Percentiles rank a stretch among this genome's conserved stretches.
phyloP scores from a whole-genome alignment of 345 rosid genomes.

The Eucalyptus globulus region DNA sequence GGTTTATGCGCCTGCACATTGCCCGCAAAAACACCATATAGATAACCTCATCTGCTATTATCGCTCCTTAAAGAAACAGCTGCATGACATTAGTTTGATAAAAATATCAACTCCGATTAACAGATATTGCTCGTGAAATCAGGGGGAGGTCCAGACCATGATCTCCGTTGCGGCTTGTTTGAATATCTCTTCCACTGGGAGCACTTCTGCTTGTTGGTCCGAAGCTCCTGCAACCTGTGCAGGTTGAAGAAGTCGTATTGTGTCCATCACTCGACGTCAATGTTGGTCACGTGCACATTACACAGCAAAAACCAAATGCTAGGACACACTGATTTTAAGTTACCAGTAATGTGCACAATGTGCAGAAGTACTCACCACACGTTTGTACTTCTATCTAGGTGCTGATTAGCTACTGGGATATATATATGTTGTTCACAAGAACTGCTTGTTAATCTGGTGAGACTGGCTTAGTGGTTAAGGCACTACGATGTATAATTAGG shows the following conservation, averaged over 20 bases:
- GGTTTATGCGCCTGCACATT: background rate
- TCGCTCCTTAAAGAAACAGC: background rate
- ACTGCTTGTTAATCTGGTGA: background rate
- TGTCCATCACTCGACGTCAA: background rate
- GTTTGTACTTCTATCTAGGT: background rate
- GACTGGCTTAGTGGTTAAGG: background rate
- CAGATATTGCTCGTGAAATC: background rate
- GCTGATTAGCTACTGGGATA: background rate
- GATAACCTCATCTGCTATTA: background rate
- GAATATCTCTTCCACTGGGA: constrained; percentile 28
- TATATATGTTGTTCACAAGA: background rate
- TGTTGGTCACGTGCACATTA: background rate
- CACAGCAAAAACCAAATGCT: background rate
- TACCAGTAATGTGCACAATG: background rate
- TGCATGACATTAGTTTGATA: background rate
- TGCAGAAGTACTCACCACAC: background rate
- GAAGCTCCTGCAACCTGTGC: constrained; percentile 17
- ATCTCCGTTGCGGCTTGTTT: constrained; percentile 58
- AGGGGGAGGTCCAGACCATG: constrained; percentile 21
- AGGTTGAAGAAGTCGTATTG: background rate
- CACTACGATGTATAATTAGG: background rate
- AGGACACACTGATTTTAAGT: background rate
- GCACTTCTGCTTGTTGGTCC: constrained; percentile 21
- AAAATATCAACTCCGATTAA: background rate
- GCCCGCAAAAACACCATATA: background rate